Percentiles rank a stretch among this genome's conserved stretches.
Evolutionary conservation across 169 alveolate species (phyloP).

Genomic region (Besnoitia besnoiti): DNA sequence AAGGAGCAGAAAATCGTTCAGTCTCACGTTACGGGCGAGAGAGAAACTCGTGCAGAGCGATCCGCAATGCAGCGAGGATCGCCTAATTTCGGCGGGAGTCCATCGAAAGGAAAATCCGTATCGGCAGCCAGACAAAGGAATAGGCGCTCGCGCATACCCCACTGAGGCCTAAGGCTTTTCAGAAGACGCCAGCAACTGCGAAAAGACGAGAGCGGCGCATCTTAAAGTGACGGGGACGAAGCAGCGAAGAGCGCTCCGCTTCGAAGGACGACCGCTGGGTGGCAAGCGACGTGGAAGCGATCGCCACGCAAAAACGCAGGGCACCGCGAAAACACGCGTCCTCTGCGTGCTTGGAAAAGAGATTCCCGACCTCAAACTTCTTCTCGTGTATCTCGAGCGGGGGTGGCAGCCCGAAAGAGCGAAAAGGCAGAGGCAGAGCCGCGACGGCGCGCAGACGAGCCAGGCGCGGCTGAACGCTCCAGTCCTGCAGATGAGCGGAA

Average conservation of each 20-base stretch:
- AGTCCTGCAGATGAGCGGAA: no score
- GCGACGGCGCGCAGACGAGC: no score
- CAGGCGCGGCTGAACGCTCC: no score
- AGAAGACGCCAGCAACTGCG: no score
- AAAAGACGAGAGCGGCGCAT: background rate
- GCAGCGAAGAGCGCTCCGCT: background rate
- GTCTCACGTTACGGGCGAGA: background rate
- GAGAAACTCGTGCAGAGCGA: background rate
- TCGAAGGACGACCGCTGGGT: background rate
- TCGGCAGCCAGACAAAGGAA: background rate
- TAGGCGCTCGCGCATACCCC: no score
- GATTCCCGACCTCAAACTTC: no score
- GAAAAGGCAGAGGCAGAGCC: background rate
- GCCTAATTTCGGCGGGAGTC: background rate
- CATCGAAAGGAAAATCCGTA: background rate
- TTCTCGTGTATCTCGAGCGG: background rate
- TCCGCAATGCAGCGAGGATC: background rate
- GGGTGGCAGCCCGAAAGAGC: background rate
- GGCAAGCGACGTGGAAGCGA: background rate
- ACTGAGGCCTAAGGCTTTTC: no score
- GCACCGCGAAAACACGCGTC: background rate
- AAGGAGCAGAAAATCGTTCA: background rate
- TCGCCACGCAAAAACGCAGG: background rate
- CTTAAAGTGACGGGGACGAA: background rate
- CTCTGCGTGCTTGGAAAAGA: no score